phyloP scores from a whole-genome alignment of 2,329 filamentous ascomycete species.

The Trichoderma sp. region DNA sequence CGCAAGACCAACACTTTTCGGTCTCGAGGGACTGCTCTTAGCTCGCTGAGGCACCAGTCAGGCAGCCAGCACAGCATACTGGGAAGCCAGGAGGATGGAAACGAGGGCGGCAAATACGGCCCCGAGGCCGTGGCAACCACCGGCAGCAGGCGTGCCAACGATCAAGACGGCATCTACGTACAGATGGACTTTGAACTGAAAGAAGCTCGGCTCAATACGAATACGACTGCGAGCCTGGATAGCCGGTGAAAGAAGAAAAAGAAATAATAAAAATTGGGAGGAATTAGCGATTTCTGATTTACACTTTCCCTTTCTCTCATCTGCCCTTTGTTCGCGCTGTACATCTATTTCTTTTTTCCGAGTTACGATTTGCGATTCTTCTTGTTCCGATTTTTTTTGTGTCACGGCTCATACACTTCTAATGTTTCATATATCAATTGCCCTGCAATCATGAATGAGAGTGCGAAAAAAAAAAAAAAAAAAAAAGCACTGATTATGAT shows the following conservation, averaged over 20 bases:
- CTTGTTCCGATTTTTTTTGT: neutral
- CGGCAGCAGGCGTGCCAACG: constrained; percentile 27
- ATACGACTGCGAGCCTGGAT: neutral
- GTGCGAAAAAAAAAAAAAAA: neutral
- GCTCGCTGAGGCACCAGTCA: constrained; percentile 32
- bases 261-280: neutral
- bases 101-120: constrained; percentile 26
- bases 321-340: neutral
- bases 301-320: neutral
- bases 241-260: neutral
- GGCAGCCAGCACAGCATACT: constrained; percentile 30
- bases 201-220: constrained; percentile 25
- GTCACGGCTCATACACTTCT: neutral
- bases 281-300: neutral
- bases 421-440: neutral
- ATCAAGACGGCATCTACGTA: constrained; percentile 36
- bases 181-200: constrained; percentile 39
- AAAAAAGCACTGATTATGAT: neutral
- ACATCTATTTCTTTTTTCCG: neutral
- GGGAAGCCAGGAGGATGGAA: constrained; percentile 24
- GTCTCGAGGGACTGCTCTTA: constrained; percentile 31
- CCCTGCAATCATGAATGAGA: neutral
- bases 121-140: constrained; percentile 26
- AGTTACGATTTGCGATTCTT: neutral
- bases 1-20: constrained; percentile 24